Base-by-base conservation (phyloP, 148 eudicot genomes). In the Rhododendron kiyosumense region DNA sequence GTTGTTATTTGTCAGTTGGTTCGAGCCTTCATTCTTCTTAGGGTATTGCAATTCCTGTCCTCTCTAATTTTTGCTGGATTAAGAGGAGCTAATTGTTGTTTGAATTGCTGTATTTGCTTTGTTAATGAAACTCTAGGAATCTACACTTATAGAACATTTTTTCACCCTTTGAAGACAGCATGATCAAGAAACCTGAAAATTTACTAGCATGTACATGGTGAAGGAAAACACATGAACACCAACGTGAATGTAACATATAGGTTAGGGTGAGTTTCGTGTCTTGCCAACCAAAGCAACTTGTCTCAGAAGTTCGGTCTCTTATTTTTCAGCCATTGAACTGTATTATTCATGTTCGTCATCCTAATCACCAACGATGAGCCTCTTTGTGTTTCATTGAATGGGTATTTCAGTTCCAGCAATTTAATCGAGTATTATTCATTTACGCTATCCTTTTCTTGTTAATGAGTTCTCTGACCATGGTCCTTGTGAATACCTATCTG, bases 401-500 rank as follows among this genome's bases (percentile, higher is more conserved):
- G 36, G 59, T 48, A 3, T 79, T 4, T 79, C 12, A 45, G 24
- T 36, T 76, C 51, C 17, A 26, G 2, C 65, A 59, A 5, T 59
- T 59, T 59, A 26, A 67, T 67, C 34, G 74, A 67, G 71, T 26
- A 26, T 67, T 67, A n/a, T 63, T 63, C 13, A 22, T 61, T 20
- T 18, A 18, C 22, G 7, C 20, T 20, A 59, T 26, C 22, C 30
- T 74, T 75, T 48, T 30, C 26, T 48, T 83, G 43, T 74, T 61
- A 20, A 49, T 26, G 61, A 63, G 43, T 20, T 59, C 24, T 30
- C 9, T 13, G 63, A 76, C 14, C 13, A 1, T n/a, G 28, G 45
- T 61, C 36, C 14, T 84, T 65, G 48, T 59, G 45, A 84, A 46
- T 84, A 49, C 79, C 74, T 59, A 49, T 63, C 14, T 77, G 73